Evolutionary conservation across 2,329 filamentous ascomycete species (phyloP).

Genomic region (Moelleriella libera): DNA sequence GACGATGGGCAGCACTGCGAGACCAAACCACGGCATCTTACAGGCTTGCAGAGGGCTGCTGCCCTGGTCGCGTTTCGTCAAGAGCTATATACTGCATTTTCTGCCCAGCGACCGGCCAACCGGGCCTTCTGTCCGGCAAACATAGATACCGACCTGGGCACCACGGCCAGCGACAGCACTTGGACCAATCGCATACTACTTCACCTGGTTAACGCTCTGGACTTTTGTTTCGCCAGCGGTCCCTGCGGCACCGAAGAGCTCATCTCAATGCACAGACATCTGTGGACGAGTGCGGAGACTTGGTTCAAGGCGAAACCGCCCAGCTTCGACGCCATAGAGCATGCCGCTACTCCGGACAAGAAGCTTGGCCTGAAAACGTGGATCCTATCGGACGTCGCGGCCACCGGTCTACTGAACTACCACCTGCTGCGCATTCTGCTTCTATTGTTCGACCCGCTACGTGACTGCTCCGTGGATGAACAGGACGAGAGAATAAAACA

Average conservation of each 20-base stretch:
- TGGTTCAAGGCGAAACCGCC: neutral
- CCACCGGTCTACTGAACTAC: neutral
- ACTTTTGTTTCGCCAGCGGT: neutral
- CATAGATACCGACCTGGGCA: neutral
- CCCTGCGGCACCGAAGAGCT: neutral
- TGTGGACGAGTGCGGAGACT: neutral
- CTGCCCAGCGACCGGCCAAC: neutral
- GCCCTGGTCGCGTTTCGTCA: neutral
- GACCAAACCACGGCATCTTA: neutral
- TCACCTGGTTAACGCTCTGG: neutral
- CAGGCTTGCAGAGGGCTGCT: neutral
- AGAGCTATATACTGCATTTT: neutral
- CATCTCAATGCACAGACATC: neutral
- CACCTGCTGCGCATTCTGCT: neutral
- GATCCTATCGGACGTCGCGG: neutral
- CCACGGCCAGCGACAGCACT: neutral
- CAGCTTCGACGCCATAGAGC: neutral
- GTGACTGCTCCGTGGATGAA: neutral
- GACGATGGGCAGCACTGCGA: neutral
- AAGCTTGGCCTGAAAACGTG: neutral
- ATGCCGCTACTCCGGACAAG: neutral
- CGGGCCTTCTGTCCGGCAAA: neutral
- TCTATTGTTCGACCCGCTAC: neutral
- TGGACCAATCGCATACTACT: neutral
- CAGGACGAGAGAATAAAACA: neutral